A percentile compares a stretch with the other conserved stretches of the same genome.
Conservation (phyloP, 2,329 filamentous ascomycete species). For the Lecanoromycetidae sp. region DNA sequence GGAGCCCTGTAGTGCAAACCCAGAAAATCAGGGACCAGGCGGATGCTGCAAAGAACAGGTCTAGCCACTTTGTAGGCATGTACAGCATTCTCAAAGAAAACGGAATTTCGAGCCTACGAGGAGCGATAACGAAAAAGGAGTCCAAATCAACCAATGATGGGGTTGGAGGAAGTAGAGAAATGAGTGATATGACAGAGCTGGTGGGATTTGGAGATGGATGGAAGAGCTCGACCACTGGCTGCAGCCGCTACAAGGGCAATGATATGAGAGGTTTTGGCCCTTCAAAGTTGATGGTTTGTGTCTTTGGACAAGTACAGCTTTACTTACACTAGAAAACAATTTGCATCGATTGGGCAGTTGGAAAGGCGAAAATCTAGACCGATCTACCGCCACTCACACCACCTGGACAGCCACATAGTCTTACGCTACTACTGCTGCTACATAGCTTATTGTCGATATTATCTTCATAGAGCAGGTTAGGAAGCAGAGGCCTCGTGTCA, state of each 20-base stretch:
- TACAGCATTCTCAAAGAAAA: too few relatives aligned
- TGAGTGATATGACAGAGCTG: too few relatives aligned
- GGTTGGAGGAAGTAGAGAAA: too few relatives aligned
- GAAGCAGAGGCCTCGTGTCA: conserved; percentile 31
- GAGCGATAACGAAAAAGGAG: too few relatives aligned
- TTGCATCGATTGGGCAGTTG: conserved; percentile 6
- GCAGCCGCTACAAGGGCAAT: background rate
- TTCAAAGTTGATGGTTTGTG: conserved; percentile 5
- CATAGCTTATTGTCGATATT: conserved; percentile 57
- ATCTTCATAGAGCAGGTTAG: conserved; percentile 55
- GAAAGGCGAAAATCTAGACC: conserved; percentile 13
- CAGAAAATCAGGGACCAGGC: too few relatives aligned
- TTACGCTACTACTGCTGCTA: conserved; percentile 38
- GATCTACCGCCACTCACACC: conserved; percentile 18
- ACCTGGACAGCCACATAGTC: conserved; percentile 21
- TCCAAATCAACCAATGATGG: too few relatives aligned
- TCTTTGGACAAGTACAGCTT: background rate
- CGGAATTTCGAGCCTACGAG: too few relatives aligned
- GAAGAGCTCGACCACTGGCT: background rate
- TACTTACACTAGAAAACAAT: background rate
- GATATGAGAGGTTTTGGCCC: conserved; percentile 5
- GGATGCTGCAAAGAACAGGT: too few relatives aligned
- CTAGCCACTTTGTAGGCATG: too few relatives aligned
- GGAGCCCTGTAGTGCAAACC: too few relatives aligned
- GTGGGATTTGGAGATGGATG: background rate